Evolutionary conservation across 257 asterid species (phyloP), one percentile per base, ranked within the genome.

Genomic region (Echites panduratus): DNA sequence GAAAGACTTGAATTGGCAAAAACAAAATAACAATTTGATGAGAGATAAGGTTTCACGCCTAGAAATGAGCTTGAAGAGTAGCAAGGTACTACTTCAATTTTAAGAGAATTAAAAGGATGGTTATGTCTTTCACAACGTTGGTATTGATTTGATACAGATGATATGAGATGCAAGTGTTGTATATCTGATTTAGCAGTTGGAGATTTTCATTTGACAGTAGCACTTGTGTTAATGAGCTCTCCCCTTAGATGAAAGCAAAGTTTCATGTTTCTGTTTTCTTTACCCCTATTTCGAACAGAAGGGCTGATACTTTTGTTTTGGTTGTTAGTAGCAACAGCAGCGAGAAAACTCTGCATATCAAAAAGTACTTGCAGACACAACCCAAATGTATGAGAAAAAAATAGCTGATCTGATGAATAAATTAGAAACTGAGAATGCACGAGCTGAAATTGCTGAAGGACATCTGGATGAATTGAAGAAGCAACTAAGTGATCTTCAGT

Each of bases 291-390:
- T 38, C 16, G 26, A 41, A 11, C 0, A 47, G 24, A 75, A 68
- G 68, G 50, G 80, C 72, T 85, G 66, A 86, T 77, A 79, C 82
- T 76, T 71, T 78, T 84, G 72, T 73, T 80, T 86, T 90, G 84
- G 56, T 68, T 83, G 95, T 82, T 90, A 85, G 93, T 92, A 90
- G 98, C 88, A 87, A 89, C 91, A 87, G 76, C 91, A 89, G 85
- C 82, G 79, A 67, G 96, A 90, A 74, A 84, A 79, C 72, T 84
- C 90, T 12, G 71, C 89, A 32, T 84, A 83, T 79, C 87, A 90
- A 83, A 89, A 84, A 71, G 75, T 86, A 50, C 87, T 90, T 54
- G 96, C 89, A 35, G 96, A 90, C 29, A 88, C 92, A 9, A 89
- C 92, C 71, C 89, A 85, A 77, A 87, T 89, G 93, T 89, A 90